Conservation (phyloP, 352 stramenopile species). For the Globisporangium middletonii region DNA sequence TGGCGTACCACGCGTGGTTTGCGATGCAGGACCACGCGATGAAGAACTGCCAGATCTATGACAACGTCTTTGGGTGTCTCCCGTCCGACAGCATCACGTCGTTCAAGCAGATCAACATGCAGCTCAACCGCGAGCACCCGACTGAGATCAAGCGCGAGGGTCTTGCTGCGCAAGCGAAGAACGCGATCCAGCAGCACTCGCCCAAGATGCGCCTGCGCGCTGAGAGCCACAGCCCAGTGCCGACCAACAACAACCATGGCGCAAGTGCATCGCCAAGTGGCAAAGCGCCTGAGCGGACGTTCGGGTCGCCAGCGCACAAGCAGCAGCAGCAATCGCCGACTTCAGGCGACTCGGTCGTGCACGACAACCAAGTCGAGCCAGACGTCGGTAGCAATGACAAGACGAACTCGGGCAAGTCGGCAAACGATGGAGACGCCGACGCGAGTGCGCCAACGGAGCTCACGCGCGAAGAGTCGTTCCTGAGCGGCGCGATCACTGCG, state of each 20-base stretch:
- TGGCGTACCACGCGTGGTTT: conserved; percentile 64
- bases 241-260: neutral
- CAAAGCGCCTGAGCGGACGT: neutral
- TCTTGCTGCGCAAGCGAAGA: conserved; percentile 9
- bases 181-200: conserved; percentile 5
- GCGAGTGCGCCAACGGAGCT: neutral
- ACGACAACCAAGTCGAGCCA: conserved; percentile 11
- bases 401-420: neutral
- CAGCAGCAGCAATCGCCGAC: neutral
- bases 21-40: conserved; percentile 83
- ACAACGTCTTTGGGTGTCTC: conserved; percentile 76
- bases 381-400: conserved; percentile 3
- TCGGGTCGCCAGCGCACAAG: conserved; percentile 6
- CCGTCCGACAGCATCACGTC: conserved; percentile 65
- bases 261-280: neutral
- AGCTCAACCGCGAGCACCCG: conserved; percentile 18
- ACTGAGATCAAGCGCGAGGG: conserved; percentile 11
- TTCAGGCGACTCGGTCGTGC: conserved; percentile 4
- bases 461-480: conserved; percentile 29
- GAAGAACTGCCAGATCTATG: conserved; percentile 78
- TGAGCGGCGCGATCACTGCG: conserved; percentile 50
- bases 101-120: conserved; percentile 66
- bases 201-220: conserved; percentile 7
- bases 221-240: conserved; percentile 3
- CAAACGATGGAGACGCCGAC: conserved; percentile 1